Base-by-base conservation (phyloP, 2,329 filamentous ascomycete genomes). In the Colletotrichum sp. region DNA sequence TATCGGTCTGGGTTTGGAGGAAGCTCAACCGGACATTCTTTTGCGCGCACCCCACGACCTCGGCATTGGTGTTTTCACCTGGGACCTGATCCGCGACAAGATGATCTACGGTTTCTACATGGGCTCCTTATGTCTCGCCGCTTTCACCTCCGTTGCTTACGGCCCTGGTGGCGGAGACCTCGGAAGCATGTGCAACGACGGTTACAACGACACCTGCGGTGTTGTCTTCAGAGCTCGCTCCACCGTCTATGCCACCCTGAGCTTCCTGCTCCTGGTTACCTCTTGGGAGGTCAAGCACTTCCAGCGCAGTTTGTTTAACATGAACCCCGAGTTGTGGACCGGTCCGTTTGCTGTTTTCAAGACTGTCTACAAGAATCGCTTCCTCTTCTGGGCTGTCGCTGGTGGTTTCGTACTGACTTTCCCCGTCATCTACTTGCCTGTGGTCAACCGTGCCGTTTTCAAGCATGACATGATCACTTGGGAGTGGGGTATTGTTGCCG, bases 231-330 rank as follows among this genome's bases (percentile, higher is more conserved):
- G 90, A 22, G 93, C 93, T 0, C 89, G 93, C 15, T 93, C 93
- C 0, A 92, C 93, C 1, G 93, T 92, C 6, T 95, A 94, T 80
- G 91, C 93, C 1, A 93, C 91, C 8, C 83, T 95, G 56, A 94
- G 92, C 56, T 94, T 93, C 86, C 86, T 92, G 64, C 87, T 94
- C 8, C 86, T 95, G 8, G 89, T 94, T 71, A 92, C 93, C 0
- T 92, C 93, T 0, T 95, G 93, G 93, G 93, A 95, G 83, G 92
- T 94, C 80, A 92, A 94, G 81, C 91, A 94, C 79, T 93, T 94
- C 83, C 91, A 91, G 18, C 90, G 92, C 61, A 93, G 91, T 25
- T 88, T 95, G 79, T 95, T 95, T 84, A 88, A 89, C 79, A 93
- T 94, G 90, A 87, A 92, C 75, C 87, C 88, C 1, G 86, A 88